phyloP scores from a whole-genome alignment of 2,329 filamentous ascomycete genomes.

The Gyromitra esculenta region DNA sequence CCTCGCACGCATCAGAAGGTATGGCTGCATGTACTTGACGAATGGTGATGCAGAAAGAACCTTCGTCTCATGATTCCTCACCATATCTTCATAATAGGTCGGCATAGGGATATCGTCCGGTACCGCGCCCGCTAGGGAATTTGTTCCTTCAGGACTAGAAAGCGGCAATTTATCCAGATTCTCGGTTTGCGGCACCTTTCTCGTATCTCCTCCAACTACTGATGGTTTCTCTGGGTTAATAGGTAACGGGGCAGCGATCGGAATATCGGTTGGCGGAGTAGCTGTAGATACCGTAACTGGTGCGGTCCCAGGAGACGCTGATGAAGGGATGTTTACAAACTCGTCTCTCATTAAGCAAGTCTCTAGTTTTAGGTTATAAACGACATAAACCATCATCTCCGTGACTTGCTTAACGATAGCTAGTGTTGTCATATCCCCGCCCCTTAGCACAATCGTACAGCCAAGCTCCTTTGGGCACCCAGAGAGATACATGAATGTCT shows the following conservation, averaged over 20 bases:
- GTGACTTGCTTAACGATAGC: constrained; percentile 88
- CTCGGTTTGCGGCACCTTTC: constrained; percentile 25
- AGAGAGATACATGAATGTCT: constrained; percentile 95
- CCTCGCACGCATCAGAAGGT: constrained; percentile 88
- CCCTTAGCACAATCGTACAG: constrained; percentile 91
- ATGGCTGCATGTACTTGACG: constrained; percentile 93
- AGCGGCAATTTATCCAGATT: constrained; percentile 40
- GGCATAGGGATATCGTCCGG: constrained; percentile 84
- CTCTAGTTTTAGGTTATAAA: constrained; percentile 96
- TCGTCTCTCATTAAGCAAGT: constrained; percentile 94
- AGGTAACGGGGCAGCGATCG: constrained; percentile 14
- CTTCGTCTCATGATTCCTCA: constrained; percentile 90
- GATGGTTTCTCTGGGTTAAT: constrained; percentile 36
- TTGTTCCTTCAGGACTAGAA: constrained; percentile 63
- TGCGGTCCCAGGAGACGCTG: constrained; percentile 24
- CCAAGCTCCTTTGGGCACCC: constrained; percentile 89
- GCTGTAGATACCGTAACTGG: constrained; percentile 17
- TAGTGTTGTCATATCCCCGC: constrained; percentile 76
- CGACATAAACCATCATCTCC: constrained; percentile 98
- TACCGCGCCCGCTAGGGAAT: constrained; percentile 60
- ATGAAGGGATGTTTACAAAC: constrained; percentile 80
- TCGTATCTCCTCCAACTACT: constrained; percentile 22
- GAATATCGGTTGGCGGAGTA: constrained; percentile 11
- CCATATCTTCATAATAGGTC: constrained; percentile 94
- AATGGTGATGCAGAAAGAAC: constrained; percentile 95